These are phyloP conservation scores for Pleoardoris graminearum DNA, from an alignment of 2,329 filamentous ascomycete genomes.

Conservation along the genomic window DNA sequence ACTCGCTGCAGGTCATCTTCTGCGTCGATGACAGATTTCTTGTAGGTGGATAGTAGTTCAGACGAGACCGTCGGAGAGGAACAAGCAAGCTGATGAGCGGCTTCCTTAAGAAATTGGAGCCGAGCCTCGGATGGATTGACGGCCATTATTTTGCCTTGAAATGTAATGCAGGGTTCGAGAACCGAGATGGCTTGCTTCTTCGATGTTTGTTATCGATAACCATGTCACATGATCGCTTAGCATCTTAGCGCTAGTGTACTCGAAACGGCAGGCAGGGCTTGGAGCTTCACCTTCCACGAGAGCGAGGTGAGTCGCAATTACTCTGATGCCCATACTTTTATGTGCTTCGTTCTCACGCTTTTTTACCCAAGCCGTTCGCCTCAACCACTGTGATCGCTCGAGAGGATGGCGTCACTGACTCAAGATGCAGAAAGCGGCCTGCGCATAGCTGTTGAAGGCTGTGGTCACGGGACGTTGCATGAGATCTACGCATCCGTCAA, in stretches of 20 bases:
- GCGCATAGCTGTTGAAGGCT: conserved; percentile 83
- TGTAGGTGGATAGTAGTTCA: conserved; percentile 34
- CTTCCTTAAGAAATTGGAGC: conserved; percentile 39
- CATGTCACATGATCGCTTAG: conserved; percentile 13
- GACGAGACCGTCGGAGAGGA: conserved; percentile 41
- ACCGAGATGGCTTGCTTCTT: conserved; percentile 12
- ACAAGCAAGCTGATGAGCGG: conserved; percentile 36
- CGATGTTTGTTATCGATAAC: neutral
- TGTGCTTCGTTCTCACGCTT: neutral
- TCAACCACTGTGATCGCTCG: neutral
- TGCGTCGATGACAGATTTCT: conserved; percentile 27
- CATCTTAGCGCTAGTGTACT: conserved; percentile 27
- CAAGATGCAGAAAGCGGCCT: conserved; percentile 47
- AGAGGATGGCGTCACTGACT: conserved; percentile 30
- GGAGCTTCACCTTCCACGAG: neutral
- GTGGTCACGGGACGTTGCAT: conserved; percentile 88
- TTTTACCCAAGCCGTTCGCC: neutral
- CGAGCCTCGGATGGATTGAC: conserved; percentile 24
- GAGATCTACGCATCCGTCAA: conserved; percentile 84
- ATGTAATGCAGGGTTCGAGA: conserved; percentile 12
- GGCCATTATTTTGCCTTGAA: conserved; percentile 24
- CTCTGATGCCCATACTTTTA: neutral
- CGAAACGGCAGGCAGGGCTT: neutral
- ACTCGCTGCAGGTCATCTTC: conserved; percentile 31
- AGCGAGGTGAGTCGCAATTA: conserved; percentile 2